Evolutionary conservation across 148 eudicot species (phyloP).

Genomic region (Vaccinium macrocarpon): DNA sequence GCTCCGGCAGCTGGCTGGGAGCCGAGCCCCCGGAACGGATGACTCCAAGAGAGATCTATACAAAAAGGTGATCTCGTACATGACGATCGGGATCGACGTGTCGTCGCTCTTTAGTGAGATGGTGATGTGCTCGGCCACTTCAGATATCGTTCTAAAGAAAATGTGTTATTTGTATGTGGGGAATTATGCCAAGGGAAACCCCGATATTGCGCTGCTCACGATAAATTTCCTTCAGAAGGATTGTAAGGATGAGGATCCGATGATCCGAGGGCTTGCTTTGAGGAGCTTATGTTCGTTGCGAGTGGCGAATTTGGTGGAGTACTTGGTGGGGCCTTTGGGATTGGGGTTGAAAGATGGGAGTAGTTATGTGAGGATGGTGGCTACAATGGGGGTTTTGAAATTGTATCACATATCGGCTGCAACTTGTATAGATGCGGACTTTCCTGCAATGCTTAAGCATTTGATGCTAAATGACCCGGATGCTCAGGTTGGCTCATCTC

Average conservation of each 20-base stretch:
- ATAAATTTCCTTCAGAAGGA: slow-evolving; percentile 94
- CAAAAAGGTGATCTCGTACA: slow-evolving; percentile 97
- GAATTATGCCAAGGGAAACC: slow-evolving; percentile 86
- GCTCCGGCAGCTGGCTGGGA: slow-evolving; percentile 90
- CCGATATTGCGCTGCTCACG: slow-evolving; percentile 89
- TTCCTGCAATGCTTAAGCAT: slow-evolving; percentile 70
- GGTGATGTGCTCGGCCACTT: slow-evolving; percentile 99
- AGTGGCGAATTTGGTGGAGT: slow-evolving; percentile 93
- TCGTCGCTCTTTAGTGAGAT: slow-evolving; percentile 91
- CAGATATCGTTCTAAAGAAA: slow-evolving; percentile 92
- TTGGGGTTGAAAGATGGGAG: slow-evolving; percentile 89
- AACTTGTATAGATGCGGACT: slow-evolving; percentile 90
- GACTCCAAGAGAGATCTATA: slow-evolving; percentile 84
- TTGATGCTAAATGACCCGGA: slow-evolving; percentile 92
- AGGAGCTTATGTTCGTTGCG: slow-evolving; percentile 91
- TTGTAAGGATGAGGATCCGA: slow-evolving; percentile 96
- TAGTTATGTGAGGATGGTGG: slow-evolving; percentile 85
- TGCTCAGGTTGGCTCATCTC: slow-evolving; percentile 57
- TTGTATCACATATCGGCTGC: slow-evolving; percentile 86
- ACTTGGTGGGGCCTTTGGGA: slow-evolving; percentile 84
- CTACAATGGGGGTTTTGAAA: slow-evolving; percentile 83
- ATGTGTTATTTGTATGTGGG: slow-evolving; percentile 98
- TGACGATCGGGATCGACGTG: slow-evolving; percentile 95
- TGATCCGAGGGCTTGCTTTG: slow-evolving; percentile 95
- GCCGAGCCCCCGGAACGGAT: slow-evolving; percentile 86